Base-by-base conservation (phyloP, 257 asterid species). In the Echites panduratus region DNA sequence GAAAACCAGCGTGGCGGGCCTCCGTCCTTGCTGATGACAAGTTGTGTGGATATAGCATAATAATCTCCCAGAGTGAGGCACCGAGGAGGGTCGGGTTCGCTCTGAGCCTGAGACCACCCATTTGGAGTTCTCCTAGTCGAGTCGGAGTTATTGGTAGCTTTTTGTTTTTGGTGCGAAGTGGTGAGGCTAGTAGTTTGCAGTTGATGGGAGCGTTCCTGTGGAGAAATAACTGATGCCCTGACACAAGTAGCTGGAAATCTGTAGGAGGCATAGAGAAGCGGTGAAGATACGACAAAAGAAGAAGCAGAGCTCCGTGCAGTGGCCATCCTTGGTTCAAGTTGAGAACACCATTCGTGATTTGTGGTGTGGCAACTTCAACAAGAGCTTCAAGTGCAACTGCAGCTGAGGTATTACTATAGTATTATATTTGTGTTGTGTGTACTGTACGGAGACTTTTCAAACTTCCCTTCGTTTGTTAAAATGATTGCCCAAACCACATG, bases 1-100 rank as follows among this genome's bases (percentile, higher is more conserved):
- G 90, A 80, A 73, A 93, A 90, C 96, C 98, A 93, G 66, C 96
- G 89, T 24, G 97, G 96, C 72, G 88, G 93, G 38, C 96, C 97
- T 16, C 88, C 83, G 75, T 87, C 88, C 54, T 87, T 81, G 27
- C 75, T 44, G 16, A 29, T 62, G 73, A 85, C 59, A 79, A 93
- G 44, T 47, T 86, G 82, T 2, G 32, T 40, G n/a, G 90, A 80
- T 66, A 74, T 84, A 52, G 79, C 79, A 29, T 86, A 83, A 79
- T 89, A 90, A 58, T 90, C 92, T 71, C 73, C 71, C 76, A 84
- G 70, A 70, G 65, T 78, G 80, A 75, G 56, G n/a, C 62, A 32
- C 38, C 3, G 52, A 63, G 32, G 7, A 40, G 47, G 22, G 0
- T 56, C 40, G 14, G 32, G 1, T 13, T 54, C 44, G 49, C 7